Base-by-base conservation (phyloP, 495 filamentous ascomycete genomes). In the Hypoxylon lenormandii region DNA sequence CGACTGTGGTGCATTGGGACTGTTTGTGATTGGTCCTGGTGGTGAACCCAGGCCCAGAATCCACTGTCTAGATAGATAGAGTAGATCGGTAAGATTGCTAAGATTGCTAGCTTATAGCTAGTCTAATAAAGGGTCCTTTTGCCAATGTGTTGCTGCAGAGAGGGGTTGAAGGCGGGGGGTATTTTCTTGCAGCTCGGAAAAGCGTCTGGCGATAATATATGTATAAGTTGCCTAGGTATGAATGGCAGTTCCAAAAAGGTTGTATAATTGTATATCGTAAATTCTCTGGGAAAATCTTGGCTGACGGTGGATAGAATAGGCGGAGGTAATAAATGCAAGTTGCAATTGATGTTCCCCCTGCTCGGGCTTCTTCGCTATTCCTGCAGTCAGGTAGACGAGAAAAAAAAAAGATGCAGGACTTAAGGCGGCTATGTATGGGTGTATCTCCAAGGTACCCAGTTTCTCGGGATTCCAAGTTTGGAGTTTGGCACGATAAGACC, bases 1-100 rank as follows among this genome's bases (percentile, higher is more conserved):
- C 82, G 81, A 60, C 75, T 76, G 70, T 83, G 81, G 74, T 83
- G 80, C 82, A 84, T 84, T 70, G 64, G 36, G 47, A 54, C 40
- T 56, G 43, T 69, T 15, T 67, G 45, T 59, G 48, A 70, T 64
- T 66, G 62, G 65, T 53, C 65, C 55, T 52, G 51, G 64, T 28
- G 37, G 42, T 43, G 13, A 53, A 54, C 15, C 18, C 38, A 36
- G 66, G 61, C 57, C 51, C 68, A 62, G n/a, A 58, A 40, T 28
- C 56, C 37, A 40, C 45, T 51, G 61, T 48, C 30, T 57, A 15
- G 48, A 54, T 57, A 15, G 48, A 54, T 52, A 64, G 50, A 56
- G 56, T 52, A 52, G 54, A 33, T 26, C 36, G 33, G 21, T 50
- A 43, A 48, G 54, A 43, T 5, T 5, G n/a, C 28, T 56, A 22